These are phyloP conservation scores for Strobilomyces dryophilus DNA, from an alignment of 768 basidiomycete species.

Conservation along the genomic window DNA sequence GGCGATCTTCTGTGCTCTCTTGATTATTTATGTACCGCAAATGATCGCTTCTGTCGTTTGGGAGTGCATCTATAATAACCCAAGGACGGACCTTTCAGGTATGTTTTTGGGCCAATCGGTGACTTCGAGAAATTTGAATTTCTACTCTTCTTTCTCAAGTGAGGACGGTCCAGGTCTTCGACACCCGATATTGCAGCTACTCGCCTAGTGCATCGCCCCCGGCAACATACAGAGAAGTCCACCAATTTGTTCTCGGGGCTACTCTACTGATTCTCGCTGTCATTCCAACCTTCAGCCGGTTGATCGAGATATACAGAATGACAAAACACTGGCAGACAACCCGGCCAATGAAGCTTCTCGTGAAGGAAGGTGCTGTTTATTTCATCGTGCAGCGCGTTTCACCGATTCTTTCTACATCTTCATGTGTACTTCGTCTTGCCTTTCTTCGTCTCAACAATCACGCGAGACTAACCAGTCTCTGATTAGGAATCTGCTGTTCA, in stretches of 20 bases:
- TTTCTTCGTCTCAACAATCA: no score
- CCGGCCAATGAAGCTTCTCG: not conserved
- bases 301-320: not conserved
- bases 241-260: not conserved
- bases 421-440: no score
- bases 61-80: slow-evolving; percentile 3
- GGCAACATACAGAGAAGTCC: not conserved
- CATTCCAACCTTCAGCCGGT: not conserved
- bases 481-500: no score
- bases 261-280: not conserved
- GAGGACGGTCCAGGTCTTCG: no score
- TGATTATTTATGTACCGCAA: slow-evolving; percentile 1
- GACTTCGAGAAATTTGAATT: not conserved
- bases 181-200: not conserved
- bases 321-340: slow-evolving; percentile 2
- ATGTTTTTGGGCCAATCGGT: not conserved
- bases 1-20: not conserved
- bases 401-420: slow-evolving; percentile 15
- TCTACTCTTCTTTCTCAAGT: no score
- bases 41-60: not conserved
- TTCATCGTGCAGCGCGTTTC: slow-evolving; percentile 8
- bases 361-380: slow-evolving; percentile 5
- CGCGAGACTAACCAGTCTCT: no score
- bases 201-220: not conserved
- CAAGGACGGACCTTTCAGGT: slow-evolving; percentile 2